Percentiles rank a stretch among this genome's conserved stretches.
Evolutionary conservation across 2,329 filamentous ascomycete species (phyloP).

Genomic region (Blastomyces percursus): DNA sequence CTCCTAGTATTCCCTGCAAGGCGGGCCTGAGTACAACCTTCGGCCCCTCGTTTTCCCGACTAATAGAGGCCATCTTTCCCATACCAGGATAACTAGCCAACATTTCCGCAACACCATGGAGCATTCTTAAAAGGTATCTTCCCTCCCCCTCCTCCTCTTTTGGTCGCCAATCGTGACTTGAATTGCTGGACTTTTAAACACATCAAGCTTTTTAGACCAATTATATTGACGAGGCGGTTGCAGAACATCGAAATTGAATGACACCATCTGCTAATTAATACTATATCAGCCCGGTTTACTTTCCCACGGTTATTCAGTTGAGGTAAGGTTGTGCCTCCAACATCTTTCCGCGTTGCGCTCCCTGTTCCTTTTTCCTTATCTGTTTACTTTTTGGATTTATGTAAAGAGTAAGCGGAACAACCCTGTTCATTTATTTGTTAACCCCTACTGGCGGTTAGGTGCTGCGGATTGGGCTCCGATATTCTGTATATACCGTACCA

Average conservation of each 20-base stretch:
- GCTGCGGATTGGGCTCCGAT: background rate
- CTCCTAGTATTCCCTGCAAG: background rate
- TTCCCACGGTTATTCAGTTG: background rate
- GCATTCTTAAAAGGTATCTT: background rate
- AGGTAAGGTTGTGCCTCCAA: background rate
- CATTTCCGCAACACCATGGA: constrained; percentile 1
- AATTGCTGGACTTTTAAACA: background rate
- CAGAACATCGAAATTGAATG: background rate
- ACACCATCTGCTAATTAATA: background rate
- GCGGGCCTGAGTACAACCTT: background rate
- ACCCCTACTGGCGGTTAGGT: background rate
- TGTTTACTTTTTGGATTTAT: background rate
- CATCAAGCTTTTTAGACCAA: background rate
- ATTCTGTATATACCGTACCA: constrained; percentile 1
- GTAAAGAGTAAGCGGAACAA: background rate
- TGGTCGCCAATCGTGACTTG: constrained; percentile 2
- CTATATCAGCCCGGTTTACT: too few species aligned
- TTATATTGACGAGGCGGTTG: background rate
- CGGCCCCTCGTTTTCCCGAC: background rate
- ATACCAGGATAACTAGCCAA: background rate
- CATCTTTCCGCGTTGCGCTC: background rate
- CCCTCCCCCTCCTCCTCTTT: background rate
- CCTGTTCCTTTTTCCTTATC: background rate
- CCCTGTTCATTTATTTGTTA: background rate
- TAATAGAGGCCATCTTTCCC: background rate